phyloP scores from a whole-genome alignment of 371 early-diverging fungal genomes.

The Mucor plumbeus region DNA sequence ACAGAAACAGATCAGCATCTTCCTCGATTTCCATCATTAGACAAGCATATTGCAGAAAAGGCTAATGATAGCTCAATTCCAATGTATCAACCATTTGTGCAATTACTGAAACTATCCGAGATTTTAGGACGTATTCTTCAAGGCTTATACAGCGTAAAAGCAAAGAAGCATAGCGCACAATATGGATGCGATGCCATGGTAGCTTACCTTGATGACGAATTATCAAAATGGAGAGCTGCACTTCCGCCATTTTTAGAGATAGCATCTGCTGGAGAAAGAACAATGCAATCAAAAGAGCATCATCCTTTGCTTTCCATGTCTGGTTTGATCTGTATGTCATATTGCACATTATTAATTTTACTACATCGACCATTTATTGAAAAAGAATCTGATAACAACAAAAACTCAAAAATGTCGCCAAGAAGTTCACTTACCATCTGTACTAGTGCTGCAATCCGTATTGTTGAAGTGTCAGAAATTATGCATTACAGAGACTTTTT shows the following conservation, averaged over 20 bases:
- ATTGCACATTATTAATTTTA: slow-evolving; percentile 72
- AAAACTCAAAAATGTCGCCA: slow-evolving; percentile 22
- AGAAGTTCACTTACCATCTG: slow-evolving; percentile 48
- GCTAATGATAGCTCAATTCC: slow-evolving; percentile 12
- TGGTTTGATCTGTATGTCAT: slow-evolving; percentile 59
- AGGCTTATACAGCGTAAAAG: slow-evolving; percentile 43
- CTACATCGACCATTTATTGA: slow-evolving; percentile 74
- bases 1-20: slow-evolving; percentile 23
- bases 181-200: slow-evolving; percentile 47
- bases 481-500: slow-evolving; percentile 35
- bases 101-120: slow-evolving; percentile 44
- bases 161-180: slow-evolving; percentile 34
- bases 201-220: slow-evolving; percentile 33
- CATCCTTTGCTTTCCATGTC: slow-evolving; percentile 27
- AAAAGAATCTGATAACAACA: slow-evolving; percentile 13
- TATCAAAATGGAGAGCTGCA: slow-evolving; percentile 41
- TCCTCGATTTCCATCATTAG: slow-evolving; percentile 26
- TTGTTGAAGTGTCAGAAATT: slow-evolving; percentile 25
- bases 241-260: slow-evolving; percentile 21
- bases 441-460: slow-evolving; percentile 48
- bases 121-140: slow-evolving; percentile 41
- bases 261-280: background rate
- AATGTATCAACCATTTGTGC: slow-evolving; percentile 43
- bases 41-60: slow-evolving; percentile 4
- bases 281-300: background rate